Evolutionary conservation across 495 filamentous ascomycete species (phyloP).

Genomic region (Trypethelium eluteriae): DNA sequence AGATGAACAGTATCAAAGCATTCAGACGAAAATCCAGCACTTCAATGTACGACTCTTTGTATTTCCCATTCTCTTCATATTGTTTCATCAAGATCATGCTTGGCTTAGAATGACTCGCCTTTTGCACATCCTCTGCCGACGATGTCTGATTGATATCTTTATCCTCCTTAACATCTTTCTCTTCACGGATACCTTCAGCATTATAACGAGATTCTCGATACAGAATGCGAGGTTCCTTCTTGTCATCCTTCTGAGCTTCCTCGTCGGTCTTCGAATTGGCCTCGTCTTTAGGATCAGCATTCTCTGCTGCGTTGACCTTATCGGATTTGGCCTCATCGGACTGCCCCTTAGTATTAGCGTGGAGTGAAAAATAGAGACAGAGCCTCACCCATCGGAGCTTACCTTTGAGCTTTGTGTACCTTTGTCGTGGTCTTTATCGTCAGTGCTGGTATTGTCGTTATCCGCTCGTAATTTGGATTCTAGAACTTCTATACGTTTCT

Average conservation of each 20-base stretch:
- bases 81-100: slow-evolving; percentile 4
- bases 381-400: background rate
- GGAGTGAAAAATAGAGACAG: background rate
- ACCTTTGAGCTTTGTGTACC: background rate
- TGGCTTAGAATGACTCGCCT: background rate
- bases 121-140: background rate
- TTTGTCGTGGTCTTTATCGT: background rate
- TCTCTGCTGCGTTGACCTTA: background rate
- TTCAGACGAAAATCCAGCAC: slow-evolving; percentile 5
- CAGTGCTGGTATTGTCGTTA: background rate
- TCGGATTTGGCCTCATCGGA: background rate
- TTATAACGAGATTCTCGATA: slow-evolving; percentile 7
- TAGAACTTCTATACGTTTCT: background rate
- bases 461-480: background rate
- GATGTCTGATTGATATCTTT: background rate
- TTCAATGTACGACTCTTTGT: background rate
- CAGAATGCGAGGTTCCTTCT: background rate
- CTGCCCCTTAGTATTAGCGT: background rate
- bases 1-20: background rate
- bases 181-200: background rate
- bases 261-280: background rate
- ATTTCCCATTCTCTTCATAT: slow-evolving; percentile 6
- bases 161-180: slow-evolving; percentile 3
- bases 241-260: background rate
- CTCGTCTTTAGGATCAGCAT: background rate